Percentiles rank a stretch among this genome's conserved stretches.
Evolutionary conservation across 176 grass and related monocot genomes (phyloP).

Genomic region (barley (Hordeum vulgare)): MorexV3_pseudomolecules_assembly NC_058523.1:528175647-528176146

Average conservation of each 20-base stretch:
- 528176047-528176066: neutral
- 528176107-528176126: slow-evolving; percentile 73
- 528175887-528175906: slow-evolving; percentile 76
- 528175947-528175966: slow-evolving; percentile 61
- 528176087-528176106: slow-evolving; percentile 43
- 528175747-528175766: neutral
- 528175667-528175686: neutral
- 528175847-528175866: slow-evolving; percentile 59
- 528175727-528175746: neutral
- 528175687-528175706: slow-evolving; percentile 2
- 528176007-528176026: slow-evolving; percentile 68
- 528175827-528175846: neutral
- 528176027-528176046: neutral
- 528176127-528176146: slow-evolving; percentile 72
- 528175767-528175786: neutral
- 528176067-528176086: neutral
- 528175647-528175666: slow-evolving; percentile 1
- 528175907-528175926: slow-evolving; percentile 90
- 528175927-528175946: slow-evolving; percentile 56
- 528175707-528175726: neutral
- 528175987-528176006: slow-evolving; percentile 67
- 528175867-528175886: slow-evolving; percentile 51
- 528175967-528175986: slow-evolving; percentile 92
- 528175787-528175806: slow-evolving; percentile 6
- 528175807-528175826: neutral